phyloP scores from a whole-genome alignment of 2,329 filamentous ascomycete genomes.

The Cladophialophora carrionii region DNA sequence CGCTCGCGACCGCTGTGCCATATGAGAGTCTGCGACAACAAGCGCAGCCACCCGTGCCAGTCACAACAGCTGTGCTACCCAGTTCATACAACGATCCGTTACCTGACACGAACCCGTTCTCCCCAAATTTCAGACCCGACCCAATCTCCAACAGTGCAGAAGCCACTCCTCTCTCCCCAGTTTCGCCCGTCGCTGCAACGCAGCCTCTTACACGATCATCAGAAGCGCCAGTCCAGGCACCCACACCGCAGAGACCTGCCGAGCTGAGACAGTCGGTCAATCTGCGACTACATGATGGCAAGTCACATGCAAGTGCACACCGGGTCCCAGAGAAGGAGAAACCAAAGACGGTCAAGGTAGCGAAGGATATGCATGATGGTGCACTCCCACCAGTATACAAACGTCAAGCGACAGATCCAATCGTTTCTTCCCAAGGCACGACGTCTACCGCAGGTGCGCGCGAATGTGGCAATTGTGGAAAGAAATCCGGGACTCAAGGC shows the following conservation, averaged over 20 bases:
- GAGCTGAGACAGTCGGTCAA: conserved; percentile 27
- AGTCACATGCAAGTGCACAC: conserved; percentile 26
- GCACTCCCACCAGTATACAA: conserved; percentile 36
- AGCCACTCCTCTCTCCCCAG: conserved; percentile 31
- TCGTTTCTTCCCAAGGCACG: conserved; percentile 14
- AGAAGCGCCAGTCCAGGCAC: conserved; percentile 20
- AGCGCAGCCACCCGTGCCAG: conserved; percentile 30
- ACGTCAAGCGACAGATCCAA: conserved; percentile 28
- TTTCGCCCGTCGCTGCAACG: conserved; percentile 33
- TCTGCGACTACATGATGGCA: conserved; percentile 34
- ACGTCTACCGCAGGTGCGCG: conserved; percentile 11
- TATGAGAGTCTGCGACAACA: conserved; percentile 32
- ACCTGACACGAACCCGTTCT: conserved; percentile 33
- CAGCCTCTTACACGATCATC: conserved; percentile 12
- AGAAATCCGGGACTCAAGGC: conserved; percentile 18
- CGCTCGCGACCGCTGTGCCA: conserved; percentile 27
- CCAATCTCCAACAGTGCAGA: conserved; percentile 6
- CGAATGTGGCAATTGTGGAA: conserved; percentile 32
- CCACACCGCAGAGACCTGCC: conserved; percentile 27
- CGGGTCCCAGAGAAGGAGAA: conserved; percentile 19
- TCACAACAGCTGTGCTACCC: conserved; percentile 27
- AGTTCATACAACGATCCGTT: conserved; percentile 29
- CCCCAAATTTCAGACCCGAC: conserved; percentile 26
- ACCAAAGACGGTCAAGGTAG: conserved; percentile 35
- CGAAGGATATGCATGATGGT: conserved; percentile 39